Conservation (phyloP, 768 basidiomycete genomes). For the Leucocoprinus birnbaumii region DNA sequence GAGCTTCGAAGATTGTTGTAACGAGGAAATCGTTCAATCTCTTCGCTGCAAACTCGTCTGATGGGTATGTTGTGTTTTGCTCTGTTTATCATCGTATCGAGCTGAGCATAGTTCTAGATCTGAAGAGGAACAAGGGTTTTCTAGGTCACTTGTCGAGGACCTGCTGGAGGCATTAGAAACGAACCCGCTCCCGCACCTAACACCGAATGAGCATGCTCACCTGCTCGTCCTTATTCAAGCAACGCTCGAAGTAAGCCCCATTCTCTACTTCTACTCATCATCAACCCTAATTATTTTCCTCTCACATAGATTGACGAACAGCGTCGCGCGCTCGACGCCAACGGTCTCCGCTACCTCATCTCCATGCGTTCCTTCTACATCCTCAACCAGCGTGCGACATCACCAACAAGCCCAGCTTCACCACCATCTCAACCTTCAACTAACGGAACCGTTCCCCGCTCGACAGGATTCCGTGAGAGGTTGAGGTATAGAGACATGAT, state of each 20-base stretch:
- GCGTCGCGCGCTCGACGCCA: conserved; percentile 84
- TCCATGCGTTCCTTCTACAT: conserved; percentile 93
- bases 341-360: conserved; percentile 90
- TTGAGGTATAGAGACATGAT: conserved; percentile 91
- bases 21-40: conserved; percentile 46
- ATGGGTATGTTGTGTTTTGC: conserved; percentile 38
- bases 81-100: background rate
- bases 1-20: conserved; percentile 14
- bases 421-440: conserved; percentile 49
- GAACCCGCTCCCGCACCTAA: conserved; percentile 65
- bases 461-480: conserved; percentile 65
- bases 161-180: conserved; percentile 66
- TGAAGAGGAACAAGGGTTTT: conserved; percentile 55
- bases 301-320: conserved; percentile 83
- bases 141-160: conserved; percentile 52
- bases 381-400: conserved; percentile 59
- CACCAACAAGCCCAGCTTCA: conserved; percentile 31
- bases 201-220: conserved; percentile 78
- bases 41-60: conserved; percentile 44
- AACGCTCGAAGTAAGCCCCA: conserved; percentile 67
- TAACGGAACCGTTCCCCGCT: conserved; percentile 35
- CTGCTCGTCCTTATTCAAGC: conserved; percentile 84
- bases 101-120: conserved; percentile 26
- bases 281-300: background rate
- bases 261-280: background rate